phyloP scores from a whole-genome alignment of 192 early-diverging fungal genomes.

The Entophlyctis luteolus region DNA sequence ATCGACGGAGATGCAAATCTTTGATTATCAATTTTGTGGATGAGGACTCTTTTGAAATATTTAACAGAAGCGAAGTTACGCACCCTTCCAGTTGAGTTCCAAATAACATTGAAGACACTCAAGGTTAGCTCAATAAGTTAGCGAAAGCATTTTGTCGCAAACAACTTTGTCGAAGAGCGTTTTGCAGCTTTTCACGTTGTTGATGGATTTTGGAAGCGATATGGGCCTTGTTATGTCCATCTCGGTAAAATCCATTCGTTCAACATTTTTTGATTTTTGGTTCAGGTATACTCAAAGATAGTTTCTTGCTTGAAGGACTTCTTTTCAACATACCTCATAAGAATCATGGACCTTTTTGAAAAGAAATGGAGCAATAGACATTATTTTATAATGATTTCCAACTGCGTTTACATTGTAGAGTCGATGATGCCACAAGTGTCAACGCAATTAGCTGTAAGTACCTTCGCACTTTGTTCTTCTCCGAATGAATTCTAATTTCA shows the following conservation, averaged over 20 bases:
- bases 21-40: conserved; percentile 62
- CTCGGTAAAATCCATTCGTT: conserved; percentile 41
- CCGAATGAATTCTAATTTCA: background rate
- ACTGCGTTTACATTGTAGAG: conserved; percentile 55
- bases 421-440: conserved; percentile 56
- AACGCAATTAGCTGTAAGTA: conserved; percentile 54
- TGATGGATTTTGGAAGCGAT: conserved; percentile 71
- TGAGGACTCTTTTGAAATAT: conserved; percentile 73
- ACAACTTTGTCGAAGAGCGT: conserved; percentile 57
- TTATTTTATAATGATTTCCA: conserved; percentile 41
- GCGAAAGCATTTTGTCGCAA: too few species aligned
- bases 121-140: too few species aligned
- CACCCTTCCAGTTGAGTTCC: too few species aligned
- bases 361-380: conserved; percentile 43
- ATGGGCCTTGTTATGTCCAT: conserved; percentile 66
- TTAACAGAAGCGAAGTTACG: background rate
- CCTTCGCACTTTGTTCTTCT: background rate
- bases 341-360: conserved; percentile 51
- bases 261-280: background rate
- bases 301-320: conserved; percentile 60
- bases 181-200: conserved; percentile 61
- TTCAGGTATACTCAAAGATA: conserved; percentile 66
- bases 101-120: too few species aligned
- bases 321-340: conserved; percentile 60
- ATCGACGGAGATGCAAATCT: conserved; percentile 60